Base-by-base conservation (phyloP, 306 rosid genomes). In the Sicyos edulis region DNA sequence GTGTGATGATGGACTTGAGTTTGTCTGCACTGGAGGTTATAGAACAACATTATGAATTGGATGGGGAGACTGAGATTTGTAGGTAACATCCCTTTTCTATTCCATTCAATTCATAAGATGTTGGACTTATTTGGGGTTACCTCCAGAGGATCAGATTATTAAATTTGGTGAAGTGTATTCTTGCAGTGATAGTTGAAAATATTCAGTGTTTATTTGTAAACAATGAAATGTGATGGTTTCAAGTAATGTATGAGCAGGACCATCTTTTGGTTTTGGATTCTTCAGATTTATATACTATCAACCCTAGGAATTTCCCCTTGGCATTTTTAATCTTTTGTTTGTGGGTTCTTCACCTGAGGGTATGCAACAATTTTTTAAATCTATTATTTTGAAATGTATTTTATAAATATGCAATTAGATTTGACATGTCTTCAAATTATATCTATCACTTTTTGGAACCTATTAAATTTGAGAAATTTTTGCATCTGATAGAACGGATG, bases 1-100 rank as follows among this genome's bases (percentile, higher is more conserved):
- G 85, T 88, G 85, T 86, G 92, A 85, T 79, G 89, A 85, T 80
- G 89, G 82, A 83, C 82, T 79, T 80, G 76, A 73, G 90, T 82
- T 86, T 85, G 58, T 77, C 81, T 87, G 87, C 85, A 86, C 40
- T 65, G 54, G 77, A 75, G 81, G 73, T 78, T 82, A 74, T 78
- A 68, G 83, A 89, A 89, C 89, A 89, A 85, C 88, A 74, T 17
- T 78, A 40, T 72, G 56, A 84, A 75, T 78, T 74, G 79, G 74
- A 70, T 74, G 86, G 85, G 80, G 73, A 85, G 73, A 70, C 49
- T 76, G 54, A 78, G 77, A 76, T 75, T 75, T 22, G 32, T 21
- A 47, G n/a, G 52, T 17, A 15, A 64, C 26, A 40, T 10, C 24
- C 63, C 53, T 19, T 51, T 14, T 2, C 12, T 42, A 2, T 42